Conservation (phyloP, 345 rosid species). For the Ceriops decandra region DNA sequence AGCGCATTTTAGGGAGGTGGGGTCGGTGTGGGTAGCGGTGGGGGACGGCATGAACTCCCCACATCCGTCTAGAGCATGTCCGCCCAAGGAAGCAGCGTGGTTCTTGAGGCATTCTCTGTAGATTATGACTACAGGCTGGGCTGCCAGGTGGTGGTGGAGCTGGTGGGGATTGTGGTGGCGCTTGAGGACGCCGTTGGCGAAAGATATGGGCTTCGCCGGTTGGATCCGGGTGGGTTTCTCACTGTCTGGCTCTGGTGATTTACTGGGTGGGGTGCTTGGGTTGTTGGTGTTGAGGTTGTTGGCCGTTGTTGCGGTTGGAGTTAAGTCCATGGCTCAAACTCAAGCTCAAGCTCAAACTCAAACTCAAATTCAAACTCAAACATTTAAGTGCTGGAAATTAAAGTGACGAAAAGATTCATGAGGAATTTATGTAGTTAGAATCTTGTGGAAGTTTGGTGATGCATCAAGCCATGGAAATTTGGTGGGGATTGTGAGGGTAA, state of each 20-base stretch:
- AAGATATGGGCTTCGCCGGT: constrained; percentile 17
- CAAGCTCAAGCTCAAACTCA: constrained; percentile 7
- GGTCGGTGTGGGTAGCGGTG: constrained; percentile 18
- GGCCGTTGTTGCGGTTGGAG: background rate
- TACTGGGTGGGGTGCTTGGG: constrained; percentile 15
- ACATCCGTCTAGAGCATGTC: constrained; percentile 31
- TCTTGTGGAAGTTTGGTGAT: background rate
- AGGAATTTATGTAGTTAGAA: background rate
- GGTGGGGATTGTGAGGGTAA: constrained; percentile 1
- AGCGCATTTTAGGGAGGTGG: constrained; percentile 31
- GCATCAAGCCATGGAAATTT: no score
- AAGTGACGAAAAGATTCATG: background rate
- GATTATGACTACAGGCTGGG: constrained; percentile 3
- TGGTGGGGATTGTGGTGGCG: constrained; percentile 15
- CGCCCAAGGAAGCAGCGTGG: constrained; percentile 26
- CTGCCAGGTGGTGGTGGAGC: background rate
- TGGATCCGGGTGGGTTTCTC: constrained; percentile 25
- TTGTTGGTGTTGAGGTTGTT: background rate
- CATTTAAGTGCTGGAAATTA: constrained; percentile 13
- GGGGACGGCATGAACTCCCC: constrained; percentile 33
- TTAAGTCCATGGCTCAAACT: constrained; percentile 24
- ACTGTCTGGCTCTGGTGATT: constrained; percentile 26
- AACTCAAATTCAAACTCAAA: constrained; percentile 8
- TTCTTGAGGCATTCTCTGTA: constrained; percentile 32
- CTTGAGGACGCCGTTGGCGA: constrained; percentile 33